Base-by-base conservation (phyloP, 2,329 filamentous ascomycete species). In the Teratosphaeria epicoccoides region DNA sequence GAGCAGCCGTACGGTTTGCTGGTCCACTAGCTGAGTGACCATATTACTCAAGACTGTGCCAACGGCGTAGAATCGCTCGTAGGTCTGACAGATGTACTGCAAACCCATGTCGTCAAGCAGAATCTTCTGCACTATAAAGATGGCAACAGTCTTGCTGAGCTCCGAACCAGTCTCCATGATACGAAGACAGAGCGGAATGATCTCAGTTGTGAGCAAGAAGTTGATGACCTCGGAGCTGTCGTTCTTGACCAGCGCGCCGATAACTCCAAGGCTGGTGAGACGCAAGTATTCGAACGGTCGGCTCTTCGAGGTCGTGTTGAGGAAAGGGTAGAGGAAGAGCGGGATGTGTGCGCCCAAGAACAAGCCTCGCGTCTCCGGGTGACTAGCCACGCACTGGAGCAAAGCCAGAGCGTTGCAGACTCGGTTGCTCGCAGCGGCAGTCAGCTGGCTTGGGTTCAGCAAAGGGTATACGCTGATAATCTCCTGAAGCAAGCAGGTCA, bases 161-260 rank as follows among this genome's bases (percentile, higher is more conserved):
- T 98, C 93, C 0, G 90, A 96, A 47, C 93, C 93, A 0, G 93
- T 98, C 75, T 98, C 93, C 93, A 98, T 98, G 66, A 98, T 98
- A 55, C 93, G 84, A 44, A 98, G 83, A 70, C 93, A 98, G 11
- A 98, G 81, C 9, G 93, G 93, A 53, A 98, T 98, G 61, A 98
- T 98, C 72, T 98, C 93, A 25, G 93, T 98, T 1, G 93, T 97
- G 47, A 98, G 78, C 50, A 98, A 84, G 68, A 98, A 98, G 75
- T 97, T 97, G 75, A 98, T 98, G 54, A 97, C 93, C 66, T 97
- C 93, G 17, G 88, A 91, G 2, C 90, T 96, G 72, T 98, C 93
- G 66, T 98, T 98, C 79, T 98, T 98, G 54, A 98, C 93, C 45
- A 98, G 77, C 1, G 93, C 93, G 52, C 93, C 93, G 59, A 98